These are phyloP conservation scores for Candida sp. DNA, from an alignment of 1,139 yeast species.

Conservation along the genomic window DNA sequence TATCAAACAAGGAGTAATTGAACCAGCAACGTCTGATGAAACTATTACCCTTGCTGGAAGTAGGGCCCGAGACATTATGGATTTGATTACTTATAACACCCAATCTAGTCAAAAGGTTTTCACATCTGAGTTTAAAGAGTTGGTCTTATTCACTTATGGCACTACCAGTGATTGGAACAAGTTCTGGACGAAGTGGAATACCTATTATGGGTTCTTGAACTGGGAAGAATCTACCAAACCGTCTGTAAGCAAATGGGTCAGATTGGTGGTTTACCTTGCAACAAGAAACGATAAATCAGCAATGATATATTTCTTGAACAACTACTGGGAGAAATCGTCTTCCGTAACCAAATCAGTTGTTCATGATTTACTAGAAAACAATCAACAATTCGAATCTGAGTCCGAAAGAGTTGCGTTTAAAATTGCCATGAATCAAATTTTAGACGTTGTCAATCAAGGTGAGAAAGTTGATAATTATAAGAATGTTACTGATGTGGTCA, in stretches of 20 bases:
- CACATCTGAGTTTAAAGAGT: conserved; percentile 23
- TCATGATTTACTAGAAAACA: conserved; percentile 15
- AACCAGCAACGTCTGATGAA: conserved; percentile 7
- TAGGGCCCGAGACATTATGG: conserved; percentile 27
- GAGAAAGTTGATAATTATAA: conserved; percentile 6
- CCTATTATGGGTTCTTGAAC: conserved; percentile 13
- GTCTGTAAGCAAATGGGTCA: conserved; percentile 26
- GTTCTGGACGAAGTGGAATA: conserved; percentile 43
- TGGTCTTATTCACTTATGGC: conserved; percentile 35
- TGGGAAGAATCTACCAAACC: conserved; percentile 5
- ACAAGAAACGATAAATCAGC: conserved; percentile 24
- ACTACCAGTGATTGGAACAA: conserved; percentile 35
- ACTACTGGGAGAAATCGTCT: conserved; percentile 26
- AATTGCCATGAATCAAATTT: conserved; percentile 16
- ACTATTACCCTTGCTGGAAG: conserved; percentile 18
- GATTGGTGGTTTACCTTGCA: conserved; percentile 33
- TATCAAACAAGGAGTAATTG: conserved; percentile 1
- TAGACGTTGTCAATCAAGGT: conserved; percentile 13
- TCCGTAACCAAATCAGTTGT: conserved; percentile 22
- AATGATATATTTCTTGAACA: conserved; percentile 26
- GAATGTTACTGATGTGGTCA: conserved; percentile 8
- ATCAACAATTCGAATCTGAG: conserved; percentile 14
- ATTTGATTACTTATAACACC: conserved; percentile 21
- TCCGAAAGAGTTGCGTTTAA: conserved; percentile 20
- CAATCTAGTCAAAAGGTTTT: conserved; percentile 5